Evolutionary conservation across 257 asterid species (phyloP), one percentile per base, ranked within the genome.

Genomic region (Plantago elongata): DNA sequence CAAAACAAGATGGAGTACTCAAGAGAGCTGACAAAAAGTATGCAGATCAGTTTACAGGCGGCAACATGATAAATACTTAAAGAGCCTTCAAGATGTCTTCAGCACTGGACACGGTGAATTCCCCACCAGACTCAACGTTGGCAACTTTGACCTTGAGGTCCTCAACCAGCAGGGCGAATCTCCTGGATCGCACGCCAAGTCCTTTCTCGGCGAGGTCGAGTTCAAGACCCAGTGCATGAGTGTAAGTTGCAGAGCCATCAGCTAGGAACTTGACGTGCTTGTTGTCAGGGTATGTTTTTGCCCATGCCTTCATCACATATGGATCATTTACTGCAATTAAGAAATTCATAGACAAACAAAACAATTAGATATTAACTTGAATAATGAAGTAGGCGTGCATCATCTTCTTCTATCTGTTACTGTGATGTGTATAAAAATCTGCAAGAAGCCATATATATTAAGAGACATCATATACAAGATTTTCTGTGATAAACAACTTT

Each of bases 241-340:
- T 84, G 80, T 91, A 91, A 13, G 63, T 66, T 48, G 77, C 95
- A 37, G 95, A 81, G 38, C 94, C 95, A 78, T 91, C 98, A 1
- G 98, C 98, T 37, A 91, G 65, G 74, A 91, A 91, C 78, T 88
- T 88, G 61, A 91, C 91, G 34, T 81, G 73, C 79, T 91, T 84
- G 76, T 85, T 88, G 34, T 81, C 90, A 0, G 95, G 94, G 83
- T 56, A 91, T 11, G 94, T 88, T 75, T 88, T 84, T 18, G 90
- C 89, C 98, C 98, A 88, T 11, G 96, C 98, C 86, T 86, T 91
- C 96, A 88, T 91, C 83, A 91, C 98, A 48, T 84, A 91, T 5
- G 96, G 95, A 60, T 91, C 98, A 57, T 91, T 91, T 51, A 90
- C 96, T 90, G 75, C 77, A 71, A 69, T 72, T 2, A 27, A 66